These are phyloP conservation scores for Irpex lacteus DNA, from an alignment of 1,284 basidiomycete species.

Conservation along the genomic window DNA sequence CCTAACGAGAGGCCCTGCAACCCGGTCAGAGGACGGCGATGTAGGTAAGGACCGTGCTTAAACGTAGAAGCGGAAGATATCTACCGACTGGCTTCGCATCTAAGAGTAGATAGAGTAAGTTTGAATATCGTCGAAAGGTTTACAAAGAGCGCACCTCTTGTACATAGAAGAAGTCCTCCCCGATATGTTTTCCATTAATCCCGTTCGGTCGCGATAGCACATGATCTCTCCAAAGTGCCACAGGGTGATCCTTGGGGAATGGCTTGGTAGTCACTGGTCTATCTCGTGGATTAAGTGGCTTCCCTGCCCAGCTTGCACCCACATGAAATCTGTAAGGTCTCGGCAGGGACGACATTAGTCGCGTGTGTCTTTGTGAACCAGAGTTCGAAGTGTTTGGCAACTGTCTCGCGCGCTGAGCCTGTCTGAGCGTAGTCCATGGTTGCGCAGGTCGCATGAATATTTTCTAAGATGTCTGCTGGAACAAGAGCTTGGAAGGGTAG, in stretches of 20 bases:
- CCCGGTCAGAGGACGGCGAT: constrained; percentile 15
- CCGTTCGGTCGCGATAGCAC: constrained; percentile 49
- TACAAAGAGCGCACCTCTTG: constrained; percentile 47
- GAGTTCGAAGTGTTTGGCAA: background rate
- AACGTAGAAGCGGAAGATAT: constrained; percentile 28
- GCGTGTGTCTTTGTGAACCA: background rate
- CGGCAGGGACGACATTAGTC: constrained; percentile 18
- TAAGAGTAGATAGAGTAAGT: constrained; percentile 24
- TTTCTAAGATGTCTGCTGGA: background rate
- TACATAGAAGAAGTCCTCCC: constrained; percentile 81
- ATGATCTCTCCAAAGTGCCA: constrained; percentile 72
- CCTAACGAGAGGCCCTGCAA: constrained; percentile 75
- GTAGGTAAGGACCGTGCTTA: constrained; percentile 15
- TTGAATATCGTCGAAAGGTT: background rate
- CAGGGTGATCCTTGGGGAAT: constrained; percentile 60
- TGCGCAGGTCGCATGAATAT: constrained; percentile 3
- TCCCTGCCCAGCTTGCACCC: constrained; percentile 78
- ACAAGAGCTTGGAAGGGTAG: background rate
- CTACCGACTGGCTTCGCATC: constrained; percentile 78
- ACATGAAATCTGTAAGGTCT: constrained; percentile 37
- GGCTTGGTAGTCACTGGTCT: constrained; percentile 39
- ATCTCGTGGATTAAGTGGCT: constrained; percentile 48
- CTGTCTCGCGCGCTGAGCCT: background rate
- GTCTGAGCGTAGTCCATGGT: background rate
- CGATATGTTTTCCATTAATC: constrained; percentile 46